These are phyloP conservation scores for Erodium texanum DNA, from an alignment of 441 rosid genomes.

Conservation along the genomic window DNA sequence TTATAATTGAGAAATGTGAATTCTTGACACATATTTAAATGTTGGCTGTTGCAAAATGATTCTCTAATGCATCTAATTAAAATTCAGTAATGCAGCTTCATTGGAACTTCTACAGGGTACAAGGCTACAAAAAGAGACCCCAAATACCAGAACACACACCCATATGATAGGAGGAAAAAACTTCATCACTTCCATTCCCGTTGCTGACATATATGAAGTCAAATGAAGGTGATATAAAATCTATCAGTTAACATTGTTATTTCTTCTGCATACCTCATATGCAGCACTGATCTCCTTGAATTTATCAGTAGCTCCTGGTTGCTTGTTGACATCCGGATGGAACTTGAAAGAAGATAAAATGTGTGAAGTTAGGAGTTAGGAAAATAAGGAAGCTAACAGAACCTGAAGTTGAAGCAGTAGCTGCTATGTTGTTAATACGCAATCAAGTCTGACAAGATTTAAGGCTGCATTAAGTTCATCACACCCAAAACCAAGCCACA, in stretches of 20 bases:
- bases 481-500: not conserved
- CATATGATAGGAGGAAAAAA: not conserved
- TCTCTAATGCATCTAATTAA: not conserved
- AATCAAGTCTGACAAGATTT: not conserved
- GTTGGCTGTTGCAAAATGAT: not conserved
- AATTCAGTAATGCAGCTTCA: not conserved
- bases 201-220: not conserved
- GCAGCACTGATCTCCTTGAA: conserved; percentile 97
- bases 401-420: too few relatives aligned
- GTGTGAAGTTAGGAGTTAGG: conserved; percentile 10
- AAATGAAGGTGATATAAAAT: not conserved
- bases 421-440: not conserved
- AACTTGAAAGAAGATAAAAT: conserved; percentile 37
- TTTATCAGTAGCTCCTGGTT: conserved; percentile 96
- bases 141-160: not conserved
- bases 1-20: not conserved
- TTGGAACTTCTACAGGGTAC: not conserved
- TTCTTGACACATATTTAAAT: not conserved
- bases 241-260: conserved; percentile 15
- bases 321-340: conserved; percentile 97
- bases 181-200: conserved; percentile 1
- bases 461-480: not conserved
- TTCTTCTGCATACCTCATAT: conserved; percentile 66
- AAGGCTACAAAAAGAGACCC: not conserved
- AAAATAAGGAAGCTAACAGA: too few relatives aligned